Evolutionary conservation across 306 rosid species (phyloP).

Genomic region (Acacia melanoxylon): DNA sequence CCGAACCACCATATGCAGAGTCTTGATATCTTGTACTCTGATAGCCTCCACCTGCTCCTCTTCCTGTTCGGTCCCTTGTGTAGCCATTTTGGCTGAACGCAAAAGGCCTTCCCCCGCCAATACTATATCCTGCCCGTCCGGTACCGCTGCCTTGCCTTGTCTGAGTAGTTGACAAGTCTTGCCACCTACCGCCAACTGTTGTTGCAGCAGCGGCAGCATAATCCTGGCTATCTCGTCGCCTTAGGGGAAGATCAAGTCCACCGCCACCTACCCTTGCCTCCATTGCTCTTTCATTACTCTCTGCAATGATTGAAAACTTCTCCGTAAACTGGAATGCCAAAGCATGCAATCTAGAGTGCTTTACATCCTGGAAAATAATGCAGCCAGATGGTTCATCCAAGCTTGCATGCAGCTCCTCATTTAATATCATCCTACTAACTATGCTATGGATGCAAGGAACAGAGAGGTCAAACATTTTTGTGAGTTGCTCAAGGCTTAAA

Average conservation of each 20-base stretch:
- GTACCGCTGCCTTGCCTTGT: slow-evolving; percentile 66
- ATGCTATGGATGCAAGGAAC: slow-evolving; percentile 61
- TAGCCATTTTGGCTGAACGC: slow-evolving; percentile 51
- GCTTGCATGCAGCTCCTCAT: slow-evolving; percentile 87
- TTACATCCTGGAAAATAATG: slow-evolving; percentile 59
- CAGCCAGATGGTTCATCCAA: slow-evolving; percentile 66
- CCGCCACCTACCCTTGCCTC: slow-evolving; percentile 88
- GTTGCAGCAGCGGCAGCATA: slow-evolving; percentile 53
- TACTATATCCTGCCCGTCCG: slow-evolving; percentile 66
- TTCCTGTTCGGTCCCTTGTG: slow-evolving; percentile 53
- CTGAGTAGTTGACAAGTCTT: slow-evolving; percentile 59
- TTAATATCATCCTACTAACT: slow-evolving; percentile 91
- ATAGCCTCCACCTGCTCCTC: slow-evolving; percentile 54
- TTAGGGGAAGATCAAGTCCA: slow-evolving; percentile 73
- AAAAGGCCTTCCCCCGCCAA: slow-evolving; percentile 52
- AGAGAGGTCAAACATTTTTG: slow-evolving; percentile 74
- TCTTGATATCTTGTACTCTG: slow-evolving; percentile 62
- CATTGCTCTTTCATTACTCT: slow-evolving; percentile 88
- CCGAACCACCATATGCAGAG: slow-evolving; percentile 56
- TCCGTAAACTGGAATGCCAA: slow-evolving; percentile 86
- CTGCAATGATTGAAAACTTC: slow-evolving; percentile 77
- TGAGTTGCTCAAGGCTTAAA: slow-evolving; percentile 70
- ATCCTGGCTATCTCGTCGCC: slow-evolving; percentile 90
- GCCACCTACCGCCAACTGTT: slow-evolving; percentile 73
- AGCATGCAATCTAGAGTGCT: slow-evolving; percentile 68